Percentiles rank a stretch among this genome's conserved stretches.
These are phyloP conservation scores for Nemania abortiva DNA, from an alignment of 2,329 filamentous ascomycete species.

Conservation along the genomic window DNA sequence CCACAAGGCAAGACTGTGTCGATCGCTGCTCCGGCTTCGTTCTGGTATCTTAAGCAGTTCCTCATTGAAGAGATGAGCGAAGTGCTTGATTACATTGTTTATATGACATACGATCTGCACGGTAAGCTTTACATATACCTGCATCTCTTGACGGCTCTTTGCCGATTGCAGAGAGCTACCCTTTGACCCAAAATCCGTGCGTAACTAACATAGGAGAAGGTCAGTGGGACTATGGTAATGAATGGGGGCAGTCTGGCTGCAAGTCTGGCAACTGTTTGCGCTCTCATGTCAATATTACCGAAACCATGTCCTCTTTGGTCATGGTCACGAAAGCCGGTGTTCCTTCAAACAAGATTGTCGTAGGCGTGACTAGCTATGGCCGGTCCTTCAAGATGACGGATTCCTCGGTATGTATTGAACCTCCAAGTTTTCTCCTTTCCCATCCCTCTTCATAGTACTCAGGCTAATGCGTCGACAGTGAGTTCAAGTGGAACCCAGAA, in stretches of 20 bases:
- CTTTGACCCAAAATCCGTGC: too few species aligned
- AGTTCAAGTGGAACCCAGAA: not conserved
- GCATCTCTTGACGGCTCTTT: too few species aligned
- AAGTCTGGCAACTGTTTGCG: slow-evolving; percentile 16
- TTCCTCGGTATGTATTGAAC: not conserved
- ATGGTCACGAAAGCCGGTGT: slow-evolving; percentile 20
- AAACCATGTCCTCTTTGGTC: slow-evolving; percentile 14
- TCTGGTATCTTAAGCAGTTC: not conserved
- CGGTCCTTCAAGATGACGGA: slow-evolving; percentile 26
- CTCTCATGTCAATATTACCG: slow-evolving; percentile 20
- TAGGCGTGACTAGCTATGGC: slow-evolving; percentile 24
- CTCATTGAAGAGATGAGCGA: not conserved
- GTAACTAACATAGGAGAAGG: not conserved
- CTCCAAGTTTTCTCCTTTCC: too few species aligned
- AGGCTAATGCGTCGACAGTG: not conserved
- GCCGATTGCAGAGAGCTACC: too few species aligned
- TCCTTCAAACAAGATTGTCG: slow-evolving; percentile 20
- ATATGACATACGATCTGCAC: slow-evolving; percentile 3
- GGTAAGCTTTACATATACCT: not conserved
- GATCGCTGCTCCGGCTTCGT: not conserved
- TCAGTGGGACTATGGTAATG: slow-evolving; percentile 6
- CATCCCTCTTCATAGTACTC: too few species aligned
- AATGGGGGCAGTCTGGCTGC: slow-evolving; percentile 9
- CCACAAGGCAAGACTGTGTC: not conserved
- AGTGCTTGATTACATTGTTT: not conserved